phyloP scores from a whole-genome alignment of 1,139 yeast species.

The Hanseniaspora uvarum region DNA sequence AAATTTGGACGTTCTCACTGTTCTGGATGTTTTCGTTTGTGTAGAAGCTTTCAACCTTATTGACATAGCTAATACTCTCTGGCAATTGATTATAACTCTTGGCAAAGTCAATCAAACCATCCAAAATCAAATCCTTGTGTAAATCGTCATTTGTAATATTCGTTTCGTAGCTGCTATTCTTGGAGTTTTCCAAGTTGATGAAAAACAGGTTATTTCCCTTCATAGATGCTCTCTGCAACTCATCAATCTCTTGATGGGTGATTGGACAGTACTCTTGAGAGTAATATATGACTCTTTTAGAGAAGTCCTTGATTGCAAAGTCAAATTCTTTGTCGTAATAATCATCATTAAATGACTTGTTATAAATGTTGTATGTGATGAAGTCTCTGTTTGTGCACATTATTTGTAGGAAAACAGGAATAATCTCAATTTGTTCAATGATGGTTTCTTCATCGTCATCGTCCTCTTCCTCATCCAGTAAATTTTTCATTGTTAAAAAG shows the following conservation, averaged over 20 bases:
- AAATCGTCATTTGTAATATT: background rate
- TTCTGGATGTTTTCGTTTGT: background rate
- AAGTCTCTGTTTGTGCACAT: slow-evolving; percentile 38
- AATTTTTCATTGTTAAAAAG: slow-evolving; percentile 19
- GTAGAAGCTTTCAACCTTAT: slow-evolving; percentile 1
- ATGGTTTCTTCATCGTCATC: slow-evolving; percentile 12
- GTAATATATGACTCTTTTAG: slow-evolving; percentile 47
- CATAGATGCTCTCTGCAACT: background rate
- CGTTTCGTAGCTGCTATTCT: slow-evolving; percentile 7
- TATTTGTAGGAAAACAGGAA: slow-evolving; percentile 37
- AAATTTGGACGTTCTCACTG: background rate
- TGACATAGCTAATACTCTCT: slow-evolving; percentile 12
- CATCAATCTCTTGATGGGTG: slow-evolving; percentile 34
- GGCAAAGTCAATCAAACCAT: slow-evolving; percentile 11
- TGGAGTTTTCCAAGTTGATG: slow-evolving; percentile 11
- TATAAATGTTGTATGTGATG: slow-evolving; percentile 48
- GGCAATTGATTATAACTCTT: slow-evolving; percentile 9
- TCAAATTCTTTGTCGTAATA: slow-evolving; percentile 41
- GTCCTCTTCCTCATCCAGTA: slow-evolving; percentile 21
- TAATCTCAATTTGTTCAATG: background rate
- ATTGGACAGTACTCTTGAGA: slow-evolving; percentile 48
- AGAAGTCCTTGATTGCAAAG: slow-evolving; percentile 50
- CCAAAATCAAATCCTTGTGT: background rate
- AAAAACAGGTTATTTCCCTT: slow-evolving; percentile 17
- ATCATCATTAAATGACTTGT: slow-evolving; percentile 50